phyloP scores from a whole-genome alignment of 176 grass and related monocot genomes.

The Lolium rigidum region DNA sequence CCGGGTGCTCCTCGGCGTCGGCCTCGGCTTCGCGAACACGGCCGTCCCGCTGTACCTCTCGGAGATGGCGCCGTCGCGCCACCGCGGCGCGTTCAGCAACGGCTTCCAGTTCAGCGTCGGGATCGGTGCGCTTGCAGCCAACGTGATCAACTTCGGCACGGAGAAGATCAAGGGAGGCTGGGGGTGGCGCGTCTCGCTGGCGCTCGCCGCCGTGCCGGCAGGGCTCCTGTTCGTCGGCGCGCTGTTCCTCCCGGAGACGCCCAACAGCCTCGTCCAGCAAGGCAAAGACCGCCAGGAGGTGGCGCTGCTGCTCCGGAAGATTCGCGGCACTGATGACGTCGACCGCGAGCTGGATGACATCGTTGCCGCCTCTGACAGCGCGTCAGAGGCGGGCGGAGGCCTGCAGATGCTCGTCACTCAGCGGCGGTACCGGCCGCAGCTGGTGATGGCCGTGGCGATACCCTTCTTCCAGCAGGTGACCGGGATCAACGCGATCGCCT shows the following conservation, averaged over 20 bases:
- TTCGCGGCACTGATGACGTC: constrained; percentile 54
- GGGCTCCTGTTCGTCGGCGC: constrained; percentile 54
- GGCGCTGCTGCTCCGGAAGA: constrained; percentile 45
- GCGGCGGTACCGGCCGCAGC: constrained; percentile 49
- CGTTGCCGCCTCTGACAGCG: constrained; percentile 40
- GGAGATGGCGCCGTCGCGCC: constrained; percentile 69
- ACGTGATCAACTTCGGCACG: constrained; percentile 66
- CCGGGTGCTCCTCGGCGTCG: constrained; percentile 67
- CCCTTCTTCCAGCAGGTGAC: constrained; percentile 75
- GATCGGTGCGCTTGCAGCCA: constrained; percentile 54
- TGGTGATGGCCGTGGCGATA: constrained; percentile 53
- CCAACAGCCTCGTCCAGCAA: constrained; percentile 64
- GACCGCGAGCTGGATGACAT: constrained; percentile 52
- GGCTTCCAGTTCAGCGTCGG: constrained; percentile 68
- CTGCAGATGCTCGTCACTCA: constrained; percentile 26
- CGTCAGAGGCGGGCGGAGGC: background rate
- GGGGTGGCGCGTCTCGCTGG: constrained; percentile 72
- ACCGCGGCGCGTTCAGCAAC: constrained; percentile 75
- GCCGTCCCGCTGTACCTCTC: constrained; percentile 81
- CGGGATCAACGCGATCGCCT: constrained; percentile 66
- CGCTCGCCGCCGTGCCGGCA: constrained; percentile 61
- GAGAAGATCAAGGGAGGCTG: constrained; percentile 60
- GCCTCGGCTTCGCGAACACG: constrained; percentile 68
- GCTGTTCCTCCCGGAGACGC: constrained; percentile 65
- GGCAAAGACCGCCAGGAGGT: constrained; percentile 30